Percentiles rank a stretch among this genome's conserved stretches.
Conservation (phyloP, 2,329 filamentous ascomycete species). For the Botrytis aclada region DNA sequence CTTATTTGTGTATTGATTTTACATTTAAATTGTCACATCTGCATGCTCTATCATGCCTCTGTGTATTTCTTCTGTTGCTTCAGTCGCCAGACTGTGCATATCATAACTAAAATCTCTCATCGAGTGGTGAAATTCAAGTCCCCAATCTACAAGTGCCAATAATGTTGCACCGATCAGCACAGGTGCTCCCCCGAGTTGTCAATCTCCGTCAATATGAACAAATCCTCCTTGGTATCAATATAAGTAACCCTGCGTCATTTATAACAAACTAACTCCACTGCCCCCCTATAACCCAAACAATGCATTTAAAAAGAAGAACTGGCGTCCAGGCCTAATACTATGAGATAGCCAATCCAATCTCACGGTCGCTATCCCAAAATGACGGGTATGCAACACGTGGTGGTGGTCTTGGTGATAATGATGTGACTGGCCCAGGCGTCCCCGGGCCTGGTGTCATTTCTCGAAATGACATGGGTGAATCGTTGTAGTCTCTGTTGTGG, state of each 20-base stretch:
- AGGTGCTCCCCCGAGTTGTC: neutral
- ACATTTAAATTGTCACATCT: neutral
- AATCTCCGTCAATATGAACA: neutral
- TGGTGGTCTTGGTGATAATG: slow-evolving; percentile 15
- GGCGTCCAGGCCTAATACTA: slow-evolving; percentile 14
- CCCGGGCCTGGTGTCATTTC: neutral
- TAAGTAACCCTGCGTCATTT: neutral
- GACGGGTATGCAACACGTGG: neutral
- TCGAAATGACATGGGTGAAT: slow-evolving; percentile 24
- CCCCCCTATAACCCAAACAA: slow-evolving; percentile 1
- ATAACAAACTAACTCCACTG: slow-evolving; percentile 16
- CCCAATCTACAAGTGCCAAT: neutral
- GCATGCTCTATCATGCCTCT: neutral
- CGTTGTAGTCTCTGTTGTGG: slow-evolving; percentile 24
- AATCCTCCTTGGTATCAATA: slow-evolving; percentile 20
- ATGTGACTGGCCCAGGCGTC: neutral
- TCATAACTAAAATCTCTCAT: slow-evolving; percentile 16
- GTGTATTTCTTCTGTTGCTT: neutral
- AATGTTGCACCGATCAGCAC: neutral
- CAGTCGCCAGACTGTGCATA: slow-evolving; percentile 6
- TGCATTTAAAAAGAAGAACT: slow-evolving; percentile 2
- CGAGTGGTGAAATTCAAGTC: slow-evolving; percentile 27
- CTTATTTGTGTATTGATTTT: slow-evolving; percentile 1
- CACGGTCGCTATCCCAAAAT: slow-evolving; percentile 13
- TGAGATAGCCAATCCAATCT: slow-evolving; percentile 18